Conservation (phyloP, 805 yeast genomes). For the Naumovozyma dairenensis region DNA sequence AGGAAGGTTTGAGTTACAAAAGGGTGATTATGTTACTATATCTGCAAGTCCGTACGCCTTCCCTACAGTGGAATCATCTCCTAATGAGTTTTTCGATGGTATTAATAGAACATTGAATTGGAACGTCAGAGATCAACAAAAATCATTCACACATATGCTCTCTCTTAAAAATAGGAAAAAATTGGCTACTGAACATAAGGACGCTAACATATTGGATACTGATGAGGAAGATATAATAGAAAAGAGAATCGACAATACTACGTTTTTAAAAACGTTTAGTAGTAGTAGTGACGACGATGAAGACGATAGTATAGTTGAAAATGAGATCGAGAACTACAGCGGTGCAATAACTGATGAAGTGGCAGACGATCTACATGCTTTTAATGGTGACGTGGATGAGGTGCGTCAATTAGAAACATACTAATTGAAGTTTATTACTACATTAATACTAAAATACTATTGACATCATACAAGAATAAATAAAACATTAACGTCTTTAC, state of each 20-base stretch:
- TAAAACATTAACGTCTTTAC: neutral
- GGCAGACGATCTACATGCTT: too few relatives aligned
- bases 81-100: conserved; percentile 72
- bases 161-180: conserved; percentile 47
- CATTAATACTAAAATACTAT: too few relatives aligned
- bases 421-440: too few relatives aligned
- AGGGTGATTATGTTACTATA: conserved; percentile 79
- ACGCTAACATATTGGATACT: neutral
- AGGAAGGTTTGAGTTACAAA: conserved; percentile 64
- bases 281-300: too few relatives aligned
- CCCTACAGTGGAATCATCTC: conserved; percentile 76
- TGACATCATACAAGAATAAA: too few relatives aligned
- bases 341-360: neutral
- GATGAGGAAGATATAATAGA: conserved; percentile 3
- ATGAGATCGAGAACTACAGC: neutral
- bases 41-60: conserved; percentile 86
- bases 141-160: conserved; percentile 57
- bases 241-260: neutral
- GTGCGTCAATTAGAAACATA: too few relatives aligned
- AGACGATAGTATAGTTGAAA: too few relatives aligned
- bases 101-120: conserved; percentile 83
- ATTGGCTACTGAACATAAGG: conserved; percentile 24
- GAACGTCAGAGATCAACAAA: conserved; percentile 86
- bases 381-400: too few relatives aligned
- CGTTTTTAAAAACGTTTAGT: too few relatives aligned